Base-by-base conservation (phyloP, 2,329 filamentous ascomycete genomes). In the Epichloe brachyelytri region DNA sequence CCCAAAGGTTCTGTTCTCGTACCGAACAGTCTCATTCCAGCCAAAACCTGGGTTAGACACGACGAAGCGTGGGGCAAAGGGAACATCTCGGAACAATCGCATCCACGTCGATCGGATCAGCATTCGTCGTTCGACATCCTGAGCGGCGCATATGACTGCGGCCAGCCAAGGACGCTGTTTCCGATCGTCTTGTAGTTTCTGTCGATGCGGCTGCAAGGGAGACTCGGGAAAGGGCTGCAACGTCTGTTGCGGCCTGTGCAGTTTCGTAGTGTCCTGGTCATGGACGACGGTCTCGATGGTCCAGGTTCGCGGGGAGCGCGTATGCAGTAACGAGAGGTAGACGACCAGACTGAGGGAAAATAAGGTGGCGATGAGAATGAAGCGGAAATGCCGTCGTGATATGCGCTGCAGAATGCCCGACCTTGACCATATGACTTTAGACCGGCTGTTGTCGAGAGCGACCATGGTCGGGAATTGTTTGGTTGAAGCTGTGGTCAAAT, bases 101-200 rank as follows among this genome's bases (percentile, higher is more conserved):
- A 65, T 65, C 64, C 64, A 65, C 8, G 62, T 63, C 2, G 58
- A 59, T 7, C 64, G 56, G 11, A 66, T 65, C 26, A 63, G 53
- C 56, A 59, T 62, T 15, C 63, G 58, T 2, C 58, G 57, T n/a
- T 63, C 56, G 14, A 57, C 51, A 37, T 64, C 62, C 17, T 51
- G 53, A 0, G 62, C 62, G 5, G 62, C 52, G 12, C 59, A 61
- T 30, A 65, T 64, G 46, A 65, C 61, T 12, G 61, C 60, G 8
- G 58, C 57, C 14, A 64, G 56, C 63, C 62, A 65, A 2, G 63
- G 60, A 3, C 52, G 46, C 8, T 22, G 37, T 10, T 36, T 45
- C 19, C 47, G n/a, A 5, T 45, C 33, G 6, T 46, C 40, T 20
- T 39, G 17, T 19, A 48, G 0, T 12, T 41, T 38, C 17, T 26